phyloP scores from a whole-genome alignment of 345 rosid species.

The Salix arbutifolia region DNA sequence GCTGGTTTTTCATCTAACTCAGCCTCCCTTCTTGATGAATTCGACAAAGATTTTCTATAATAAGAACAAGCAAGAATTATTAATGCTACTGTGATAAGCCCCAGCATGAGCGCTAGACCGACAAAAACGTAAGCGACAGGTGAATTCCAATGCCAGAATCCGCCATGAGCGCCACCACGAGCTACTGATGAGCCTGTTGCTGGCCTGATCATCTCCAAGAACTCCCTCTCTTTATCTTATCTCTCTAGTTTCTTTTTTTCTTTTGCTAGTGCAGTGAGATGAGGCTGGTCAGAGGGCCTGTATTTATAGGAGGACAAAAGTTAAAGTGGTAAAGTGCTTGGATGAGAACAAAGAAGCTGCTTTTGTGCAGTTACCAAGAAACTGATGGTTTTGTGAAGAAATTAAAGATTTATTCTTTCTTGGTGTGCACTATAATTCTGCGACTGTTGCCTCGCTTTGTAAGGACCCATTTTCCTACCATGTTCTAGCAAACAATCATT shows the following conservation, averaged over 20 bases:
- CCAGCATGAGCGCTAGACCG: constrained; percentile 13
- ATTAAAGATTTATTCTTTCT: background rate
- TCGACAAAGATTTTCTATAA: background rate
- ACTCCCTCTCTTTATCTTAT: background rate
- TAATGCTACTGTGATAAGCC: background rate
- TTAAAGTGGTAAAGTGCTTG: background rate
- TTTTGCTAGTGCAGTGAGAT: background rate
- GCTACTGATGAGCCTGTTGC: background rate
- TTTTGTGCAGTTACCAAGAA: background rate
- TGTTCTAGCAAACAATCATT: background rate
- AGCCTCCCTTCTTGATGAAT: background rate
- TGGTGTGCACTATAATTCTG: background rate
- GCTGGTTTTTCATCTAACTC: background rate
- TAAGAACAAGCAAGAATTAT: background rate
- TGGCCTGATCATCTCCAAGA: constrained; percentile 2
- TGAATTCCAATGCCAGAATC: constrained; percentile 17
- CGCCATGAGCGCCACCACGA: background rate
- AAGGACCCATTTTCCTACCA: background rate
- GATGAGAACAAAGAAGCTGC: background rate
- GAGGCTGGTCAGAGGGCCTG: background rate
- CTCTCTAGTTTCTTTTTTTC: background rate
- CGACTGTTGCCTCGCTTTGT: background rate
- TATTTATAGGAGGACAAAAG: background rate
- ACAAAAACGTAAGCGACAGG: constrained; percentile 28
- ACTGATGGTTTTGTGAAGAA: background rate